Evolutionary conservation across 1,284 basidiomycete species (phyloP), one percentile per base, ranked within the genome.

Genomic region (Neotropicomus parvogracilis): DNA sequence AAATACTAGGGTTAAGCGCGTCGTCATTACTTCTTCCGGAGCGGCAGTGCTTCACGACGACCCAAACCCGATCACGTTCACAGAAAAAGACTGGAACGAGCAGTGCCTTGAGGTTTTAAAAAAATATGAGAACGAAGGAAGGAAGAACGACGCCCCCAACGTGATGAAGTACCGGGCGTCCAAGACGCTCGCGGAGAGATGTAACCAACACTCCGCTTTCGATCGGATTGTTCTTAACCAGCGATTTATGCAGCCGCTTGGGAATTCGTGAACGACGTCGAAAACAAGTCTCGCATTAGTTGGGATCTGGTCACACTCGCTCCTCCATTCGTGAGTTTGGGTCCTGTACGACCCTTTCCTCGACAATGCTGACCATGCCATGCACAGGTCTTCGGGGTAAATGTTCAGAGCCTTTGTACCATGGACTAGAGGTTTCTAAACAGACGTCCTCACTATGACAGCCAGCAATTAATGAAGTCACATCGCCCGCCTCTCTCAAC

Each of bases 101-200:
- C 69, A 73, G 33, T 73, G 77, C 3, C 64, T 78, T n/a, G 62
- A 73, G 19, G 68, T 75, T 39, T 71, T 84, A n/a, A 72, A 78
- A 57, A 66, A 75, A 52, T 72, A 82, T 11, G 70, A 76, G 56
- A 67, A 75, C 50, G 72, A 78, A 44, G 82, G 84, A 12, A 62
- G 61, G 16, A 56, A 24, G 40, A 60, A 63, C n/a, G 71, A 74
- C 13, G 77, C 81, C 1, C 41, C 66, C 2, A 54, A 56, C 1
- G 48, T 62, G 7, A 62, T 68, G 36, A 80, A 78, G 59, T 88
- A 85, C 59, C 65, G 71, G 36, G 78, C 75, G 13, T 78, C 75
- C 20, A 91, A 91, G 71, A 80, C 77, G 5, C 69, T 91, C 2
- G 86, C 88, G 2, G 88, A 92, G 63, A 70, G 65, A 54, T 77